Percentiles rank a stretch among this genome's conserved stretches.
Conservation (phyloP, 495 filamentous ascomycete genomes). For the Patellaria atrata region DNA sequence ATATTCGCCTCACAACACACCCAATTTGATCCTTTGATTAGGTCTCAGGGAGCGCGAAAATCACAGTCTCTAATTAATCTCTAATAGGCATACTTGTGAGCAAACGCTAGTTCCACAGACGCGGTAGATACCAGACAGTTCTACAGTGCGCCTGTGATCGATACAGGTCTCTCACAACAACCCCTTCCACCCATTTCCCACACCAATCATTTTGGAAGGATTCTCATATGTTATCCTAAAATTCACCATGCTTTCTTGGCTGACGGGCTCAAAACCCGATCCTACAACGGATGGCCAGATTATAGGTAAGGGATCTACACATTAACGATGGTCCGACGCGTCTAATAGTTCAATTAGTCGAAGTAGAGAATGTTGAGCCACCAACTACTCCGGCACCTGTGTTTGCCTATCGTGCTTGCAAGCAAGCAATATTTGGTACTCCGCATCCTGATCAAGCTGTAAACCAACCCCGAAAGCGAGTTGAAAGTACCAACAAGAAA, state of each 20-base stretch:
- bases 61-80: too few species aligned
- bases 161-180: too few species aligned
- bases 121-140: too few species aligned
- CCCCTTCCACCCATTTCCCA: too few species aligned
- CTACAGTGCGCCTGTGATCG: too few species aligned
- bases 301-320: background rate
- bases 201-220: too few species aligned
- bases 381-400: slow-evolving; percentile 89
- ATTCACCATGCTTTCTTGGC: slow-evolving; percentile 26
- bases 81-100: too few species aligned
- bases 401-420: slow-evolving; percentile 86
- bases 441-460: slow-evolving; percentile 38
- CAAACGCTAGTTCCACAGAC: too few species aligned
- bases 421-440: slow-evolving; percentile 80
- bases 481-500: slow-evolving; percentile 13
- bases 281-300: background rate
- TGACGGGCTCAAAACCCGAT: slow-evolving; percentile 22
- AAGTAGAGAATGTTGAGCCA: slow-evolving; percentile 34
- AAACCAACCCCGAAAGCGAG: slow-evolving; percentile 2
- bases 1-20: too few species aligned
- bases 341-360: slow-evolving; percentile 7
- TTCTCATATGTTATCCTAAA: background rate
- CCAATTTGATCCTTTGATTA: too few species aligned
- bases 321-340: background rate
- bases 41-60: too few species aligned